Conservation (phyloP, 208 protist genomes). For the Naegleria lovaniensis region DNA sequence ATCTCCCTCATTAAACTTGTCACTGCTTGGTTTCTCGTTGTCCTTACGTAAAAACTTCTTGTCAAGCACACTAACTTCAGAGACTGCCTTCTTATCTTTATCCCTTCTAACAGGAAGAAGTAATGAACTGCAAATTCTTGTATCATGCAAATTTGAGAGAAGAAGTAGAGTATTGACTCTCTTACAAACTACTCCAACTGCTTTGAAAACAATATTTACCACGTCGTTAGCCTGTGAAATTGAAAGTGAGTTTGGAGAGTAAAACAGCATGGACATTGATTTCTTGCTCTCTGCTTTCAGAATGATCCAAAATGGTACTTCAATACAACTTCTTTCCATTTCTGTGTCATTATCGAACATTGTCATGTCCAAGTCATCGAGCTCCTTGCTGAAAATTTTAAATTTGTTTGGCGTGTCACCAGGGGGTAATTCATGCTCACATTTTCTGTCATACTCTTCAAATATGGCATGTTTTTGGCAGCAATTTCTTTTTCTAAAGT, state of each 20-base stretch:
- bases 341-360: background rate
- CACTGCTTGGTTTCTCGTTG: background rate
- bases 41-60: background rate
- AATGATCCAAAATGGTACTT: constrained; percentile 24
- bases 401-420: background rate
- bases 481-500: constrained; percentile 9
- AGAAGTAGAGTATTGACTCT: constrained; percentile 40
- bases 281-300: background rate
- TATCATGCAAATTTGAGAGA: constrained; percentile 36
- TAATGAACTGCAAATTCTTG: constrained; percentile 28
- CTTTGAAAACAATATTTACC: background rate
- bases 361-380: background rate
- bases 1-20: background rate
- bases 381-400: background rate
- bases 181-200: constrained; percentile 7
- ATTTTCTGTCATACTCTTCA: background rate
- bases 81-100: background rate
- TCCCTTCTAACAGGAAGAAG: constrained; percentile 29
- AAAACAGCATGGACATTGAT: background rate
- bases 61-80: background rate
- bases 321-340: background rate
- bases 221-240: background rate
- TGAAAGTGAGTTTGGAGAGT: background rate
- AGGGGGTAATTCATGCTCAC: background rate
- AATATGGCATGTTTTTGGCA: background rate